Base-by-base conservation (phyloP, 108 stramenopile species). In the Thalassiosira profunda region DNA sequence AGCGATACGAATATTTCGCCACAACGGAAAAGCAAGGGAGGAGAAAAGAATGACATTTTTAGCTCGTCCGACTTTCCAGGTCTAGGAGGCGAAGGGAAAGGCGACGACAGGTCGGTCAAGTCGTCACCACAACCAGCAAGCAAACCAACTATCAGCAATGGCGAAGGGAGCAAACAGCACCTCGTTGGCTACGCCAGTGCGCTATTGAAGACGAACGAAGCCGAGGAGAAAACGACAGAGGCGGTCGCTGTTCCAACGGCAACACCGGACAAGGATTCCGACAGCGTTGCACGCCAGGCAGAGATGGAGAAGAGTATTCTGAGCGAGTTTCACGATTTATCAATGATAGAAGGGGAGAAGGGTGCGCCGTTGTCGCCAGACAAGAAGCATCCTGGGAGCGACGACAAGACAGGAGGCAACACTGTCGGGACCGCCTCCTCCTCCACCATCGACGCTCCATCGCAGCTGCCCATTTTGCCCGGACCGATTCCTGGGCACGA, bases 101-200 rank as follows among this genome's bases (percentile, higher is more conserved):
- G 51, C 51, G 3, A 31, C 51, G 17, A 8, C 26, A 1, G 51
- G 33, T 11, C 11, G 38, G 38, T 11, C 9, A 6, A 52, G n/a
- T n/a, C n/a, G n/a, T n/a, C n/a, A n/a, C n/a, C n/a, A n/a, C n/a
- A n/a, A n/a, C n/a, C n/a, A n/a, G n/a, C 21, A 3, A 5, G 7
- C 1, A 52, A 52, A 31, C 5, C 51, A 28, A 31, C 28, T 25
- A 10, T 17, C 33, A 17, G 34, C 7, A 0, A n/a, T 28, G 51
- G 33, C 33, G 51, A 70, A 49, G 24, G 51, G 30, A 30, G 18
- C 41, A 53, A 65, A 21, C 4, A 63, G 40, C 30, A 51, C 28
- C 49, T 77, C 21, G 53, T 42, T 47, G 76, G 76, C 3, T 77
- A 77, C 30, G 76, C 68, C 24, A 67, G 67, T 65, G 76, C 76